A percentile compares a stretch with the other conserved stretches of the same genome.
Conservation (phyloP, 2,329 filamentous ascomycete genomes). For the Xylariomycetidae sp. region DNA sequence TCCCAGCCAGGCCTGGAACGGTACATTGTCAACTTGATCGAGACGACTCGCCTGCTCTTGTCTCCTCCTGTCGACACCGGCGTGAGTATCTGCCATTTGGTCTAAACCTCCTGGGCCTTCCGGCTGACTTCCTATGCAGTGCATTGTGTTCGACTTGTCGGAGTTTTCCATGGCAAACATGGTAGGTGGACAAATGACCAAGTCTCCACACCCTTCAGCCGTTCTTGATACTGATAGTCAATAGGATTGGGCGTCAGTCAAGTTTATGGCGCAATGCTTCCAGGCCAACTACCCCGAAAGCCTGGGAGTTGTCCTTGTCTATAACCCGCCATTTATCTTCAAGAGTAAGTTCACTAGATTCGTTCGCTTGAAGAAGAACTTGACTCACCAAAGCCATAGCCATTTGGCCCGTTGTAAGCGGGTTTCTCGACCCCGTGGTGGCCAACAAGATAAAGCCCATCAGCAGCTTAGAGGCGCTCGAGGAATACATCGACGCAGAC, state of each 20-base stretch:
- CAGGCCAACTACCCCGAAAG: conserved; percentile 98
- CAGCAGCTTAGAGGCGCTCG: conserved; percentile 71
- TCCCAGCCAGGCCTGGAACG: conserved; percentile 74
- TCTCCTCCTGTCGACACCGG: conserved; percentile 81
- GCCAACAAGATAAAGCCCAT: conserved; percentile 92
- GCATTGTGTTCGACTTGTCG: conserved; percentile 93
- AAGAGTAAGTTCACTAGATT: conserved; percentile 73
- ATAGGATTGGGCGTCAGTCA: conserved; percentile 87
- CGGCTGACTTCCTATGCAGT: conserved; percentile 44
- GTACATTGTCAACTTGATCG: conserved; percentile 90
- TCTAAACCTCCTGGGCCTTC: background rate
- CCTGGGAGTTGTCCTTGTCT: conserved; percentile 81
- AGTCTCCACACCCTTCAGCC: background rate
- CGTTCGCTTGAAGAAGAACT: no score
- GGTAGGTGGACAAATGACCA: conserved; percentile 52
- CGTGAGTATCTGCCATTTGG: conserved; percentile 50
- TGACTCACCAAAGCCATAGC: conserved; percentile 32
- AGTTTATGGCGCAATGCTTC: conserved; percentile 99
- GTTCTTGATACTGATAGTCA: conserved; percentile 12
- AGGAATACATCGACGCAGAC: conserved; percentile 63
- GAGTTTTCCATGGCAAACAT: conserved; percentile 92
- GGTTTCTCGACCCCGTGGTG: conserved; percentile 96
- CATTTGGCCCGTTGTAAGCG: conserved; percentile 93
- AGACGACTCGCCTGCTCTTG: conserved; percentile 83
- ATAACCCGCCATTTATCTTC: conserved; percentile 96